Evolutionary conservation across 768 basidiomycete genomes (phyloP).

Genomic region (Termitomyces sp.): DNA sequence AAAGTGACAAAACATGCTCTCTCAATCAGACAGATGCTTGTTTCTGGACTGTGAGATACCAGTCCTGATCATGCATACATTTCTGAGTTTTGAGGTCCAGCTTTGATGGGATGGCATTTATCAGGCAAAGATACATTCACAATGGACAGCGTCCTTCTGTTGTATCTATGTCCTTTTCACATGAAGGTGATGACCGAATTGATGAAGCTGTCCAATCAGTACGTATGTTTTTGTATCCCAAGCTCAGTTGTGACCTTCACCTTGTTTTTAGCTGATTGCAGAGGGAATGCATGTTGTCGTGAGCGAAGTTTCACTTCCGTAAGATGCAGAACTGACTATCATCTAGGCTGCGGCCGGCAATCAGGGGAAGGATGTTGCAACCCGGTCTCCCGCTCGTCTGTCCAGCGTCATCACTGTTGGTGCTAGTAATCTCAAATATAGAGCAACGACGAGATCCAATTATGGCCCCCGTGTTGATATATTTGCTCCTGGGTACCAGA

Average conservation of each 20-base stretch:
- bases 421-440: neutral
- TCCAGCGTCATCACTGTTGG: neutral
- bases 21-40: too few relatives aligned
- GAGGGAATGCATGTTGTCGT: neutral
- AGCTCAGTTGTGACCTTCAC: neutral
- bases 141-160: neutral
- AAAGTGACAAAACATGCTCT: too few relatives aligned
- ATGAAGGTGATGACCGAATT: neutral
- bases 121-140: neutral
- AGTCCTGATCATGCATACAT: neutral
- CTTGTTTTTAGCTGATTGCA: neutral
- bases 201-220: neutral
- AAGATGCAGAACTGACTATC: neutral
- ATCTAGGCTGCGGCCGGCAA: neutral
- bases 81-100: neutral
- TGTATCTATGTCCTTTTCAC: neutral
- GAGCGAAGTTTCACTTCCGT: neutral
- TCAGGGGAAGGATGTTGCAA: neutral
- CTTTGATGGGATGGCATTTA: neutral
- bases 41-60: too few relatives aligned
- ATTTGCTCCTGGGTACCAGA: neutral
- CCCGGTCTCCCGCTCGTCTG: neutral
- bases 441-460: too few relatives aligned
- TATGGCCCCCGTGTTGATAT: neutral
- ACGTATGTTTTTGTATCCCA: neutral